Evolutionary conservation across 345 rosid species (phyloP), one percentile per base, ranked within the genome.

Genomic region (Draba incana): DNA sequence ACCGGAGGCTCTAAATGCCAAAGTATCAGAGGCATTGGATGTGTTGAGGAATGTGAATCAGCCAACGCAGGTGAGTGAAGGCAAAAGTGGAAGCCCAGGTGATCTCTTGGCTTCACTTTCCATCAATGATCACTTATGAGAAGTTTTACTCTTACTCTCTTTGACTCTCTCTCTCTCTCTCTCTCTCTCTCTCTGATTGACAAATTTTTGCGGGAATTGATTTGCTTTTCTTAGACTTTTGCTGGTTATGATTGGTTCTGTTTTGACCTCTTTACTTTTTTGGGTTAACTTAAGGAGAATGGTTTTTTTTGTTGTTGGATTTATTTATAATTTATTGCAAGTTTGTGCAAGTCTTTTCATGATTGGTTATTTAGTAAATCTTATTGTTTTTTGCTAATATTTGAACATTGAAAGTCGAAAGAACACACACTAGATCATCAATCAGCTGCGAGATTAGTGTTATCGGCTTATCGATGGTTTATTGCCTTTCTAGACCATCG

Each of bases 11-110:
- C 74, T 87, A 63, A 87, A 89, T 74, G 74, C 88, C 1, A 89
- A 89, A 83, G 93, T 89, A 35, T 81, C 83, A 1, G 91, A 89
- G 66, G 89, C 93, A 2, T 74, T 87, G 78, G 93, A 85, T 50
- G 91, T 89, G 43, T 67, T 87, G 58, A 85, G 82, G 75, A 84
- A 81, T 50, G 89, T 85, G 69, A 79, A 66, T 37, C 86, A 79
- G 72, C 83, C 81, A 57, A 71, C 70, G 28, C 77, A 68, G 74
- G 81, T 25, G 28, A 69, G 71, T 75, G 74, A 68, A 10, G 74
- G 69, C 50, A 68, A 55, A 45, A 72, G 71, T 59, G 74, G 83
- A 43, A 80, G 75, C 41, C 71, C 92, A 15, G 79, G 85, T 39
- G 87, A 85, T 48, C 81, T 78, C 64, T 28, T 87, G 76, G 85